phyloP scores from a whole-genome alignment of 2,329 filamentous ascomycete species.

The Leptodontidium sp. region DNA sequence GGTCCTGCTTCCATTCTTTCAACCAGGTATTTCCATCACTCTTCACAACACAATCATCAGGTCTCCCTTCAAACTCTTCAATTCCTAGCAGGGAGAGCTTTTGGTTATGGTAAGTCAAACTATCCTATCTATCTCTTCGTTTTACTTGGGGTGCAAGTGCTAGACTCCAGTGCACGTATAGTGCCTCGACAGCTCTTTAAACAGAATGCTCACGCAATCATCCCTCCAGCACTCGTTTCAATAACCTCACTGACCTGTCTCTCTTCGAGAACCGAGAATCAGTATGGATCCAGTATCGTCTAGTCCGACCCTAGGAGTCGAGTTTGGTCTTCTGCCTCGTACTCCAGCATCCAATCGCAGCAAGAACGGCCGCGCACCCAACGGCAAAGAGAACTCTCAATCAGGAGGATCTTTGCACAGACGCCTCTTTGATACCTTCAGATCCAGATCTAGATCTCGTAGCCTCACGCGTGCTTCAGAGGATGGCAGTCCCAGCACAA shows the following conservation, averaged over 20 bases:
- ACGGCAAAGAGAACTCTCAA: conserved; percentile 8
- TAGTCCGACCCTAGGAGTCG: conserved; percentile 28
- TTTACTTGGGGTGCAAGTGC: not conserved
- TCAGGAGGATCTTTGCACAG: conserved; percentile 23
- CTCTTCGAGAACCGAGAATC: conserved; percentile 14
- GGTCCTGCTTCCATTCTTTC: conserved; percentile 8
- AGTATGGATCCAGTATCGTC: conserved; percentile 36
- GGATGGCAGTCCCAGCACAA: conserved; percentile 20
- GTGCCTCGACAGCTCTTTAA: not conserved
- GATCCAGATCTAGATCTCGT: conserved; percentile 17
- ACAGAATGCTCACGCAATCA: not conserved
- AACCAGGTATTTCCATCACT: conserved; percentile 4
- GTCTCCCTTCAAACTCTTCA: not conserved
- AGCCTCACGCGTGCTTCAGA: conserved; percentile 19
- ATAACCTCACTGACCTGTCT: not conserved
- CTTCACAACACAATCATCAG: conserved; percentile 19
- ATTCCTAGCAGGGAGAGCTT: conserved; percentile 17
- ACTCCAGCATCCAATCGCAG: conserved; percentile 25
- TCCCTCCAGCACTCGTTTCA: not conserved
- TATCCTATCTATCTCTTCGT: not conserved
- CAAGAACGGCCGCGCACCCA: conserved; percentile 20
- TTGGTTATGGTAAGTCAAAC: conserved; percentile 23
- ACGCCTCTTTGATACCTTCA: conserved; percentile 28
- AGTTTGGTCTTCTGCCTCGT: conserved; percentile 27
- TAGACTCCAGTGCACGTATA: not conserved